Conservation (phyloP, 306 rosid genomes). For the Pyrus pyrifolia region DNA sequence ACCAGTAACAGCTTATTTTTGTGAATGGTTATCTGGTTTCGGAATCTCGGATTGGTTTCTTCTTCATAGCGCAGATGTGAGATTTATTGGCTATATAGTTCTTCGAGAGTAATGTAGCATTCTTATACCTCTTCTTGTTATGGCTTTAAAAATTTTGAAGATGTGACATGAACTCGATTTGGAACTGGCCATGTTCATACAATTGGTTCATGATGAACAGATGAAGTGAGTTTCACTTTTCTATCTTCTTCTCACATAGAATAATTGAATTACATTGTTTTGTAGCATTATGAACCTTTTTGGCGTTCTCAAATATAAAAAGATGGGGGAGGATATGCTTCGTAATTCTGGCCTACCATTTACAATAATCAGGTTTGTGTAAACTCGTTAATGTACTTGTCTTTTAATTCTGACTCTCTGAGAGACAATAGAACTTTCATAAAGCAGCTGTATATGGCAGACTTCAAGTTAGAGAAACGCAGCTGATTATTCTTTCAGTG, state of each 20-base stretch:
- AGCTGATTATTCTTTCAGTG: not conserved
- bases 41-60: no score
- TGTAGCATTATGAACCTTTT: constrained; percentile 85
- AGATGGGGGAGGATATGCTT: constrained; percentile 90
- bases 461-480: not conserved
- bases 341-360: constrained; percentile 72
- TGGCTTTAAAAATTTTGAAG: not conserved
- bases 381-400: not conserved
- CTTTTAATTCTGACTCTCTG: not conserved
- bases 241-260: not conserved
- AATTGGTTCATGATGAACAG: not conserved
- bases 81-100: not conserved
- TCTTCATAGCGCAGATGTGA: not conserved
- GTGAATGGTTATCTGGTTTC: not conserved
- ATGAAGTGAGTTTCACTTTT: not conserved
- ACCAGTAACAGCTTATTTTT: no score
- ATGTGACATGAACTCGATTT: not conserved
- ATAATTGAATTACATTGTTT: not conserved
- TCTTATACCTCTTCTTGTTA: not conserved
- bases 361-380: constrained; percentile 78
- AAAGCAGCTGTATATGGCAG: not conserved
- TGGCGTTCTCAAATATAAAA: constrained; percentile 91
- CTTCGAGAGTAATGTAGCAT: not conserved
- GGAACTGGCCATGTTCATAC: not conserved
- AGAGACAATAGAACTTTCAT: not conserved